A percentile compares a stretch with the other conserved stretches of the same genome.
Conservation (phyloP, 768 basidiomycete genomes). For the Cyathus striatus region DNA sequence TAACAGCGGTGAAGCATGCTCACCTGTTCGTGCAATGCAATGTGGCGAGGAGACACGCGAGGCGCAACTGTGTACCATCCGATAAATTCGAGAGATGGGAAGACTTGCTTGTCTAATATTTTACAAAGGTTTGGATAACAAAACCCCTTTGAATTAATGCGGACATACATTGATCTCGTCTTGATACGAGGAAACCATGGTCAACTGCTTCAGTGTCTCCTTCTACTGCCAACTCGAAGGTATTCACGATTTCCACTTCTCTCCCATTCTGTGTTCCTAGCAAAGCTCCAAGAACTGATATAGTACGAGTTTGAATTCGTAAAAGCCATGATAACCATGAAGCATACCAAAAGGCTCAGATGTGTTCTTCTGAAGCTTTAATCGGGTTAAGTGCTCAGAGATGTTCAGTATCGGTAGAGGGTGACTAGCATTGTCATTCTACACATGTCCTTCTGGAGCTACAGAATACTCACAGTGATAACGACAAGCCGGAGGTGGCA, state of each 20-base stretch:
- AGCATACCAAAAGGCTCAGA: constrained; percentile 59
- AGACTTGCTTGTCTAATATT: constrained; percentile 88
- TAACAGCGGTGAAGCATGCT: background rate
- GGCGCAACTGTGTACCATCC: constrained; percentile 94
- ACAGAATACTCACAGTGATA: constrained; percentile 56
- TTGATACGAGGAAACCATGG: constrained; percentile 72
- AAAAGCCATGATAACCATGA: constrained; percentile 2
- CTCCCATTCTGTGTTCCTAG: constrained; percentile 92
- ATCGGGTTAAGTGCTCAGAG: constrained; percentile 89
- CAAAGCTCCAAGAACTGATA: constrained; percentile 90
- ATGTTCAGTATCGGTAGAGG: constrained; percentile 95
- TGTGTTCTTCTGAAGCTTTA: constrained; percentile 66
- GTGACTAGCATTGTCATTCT: constrained; percentile 57
- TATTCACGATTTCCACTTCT: constrained; percentile 95
- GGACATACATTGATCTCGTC: constrained; percentile 84
- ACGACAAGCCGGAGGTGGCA: constrained; percentile 66
- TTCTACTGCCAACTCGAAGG: constrained; percentile 82
- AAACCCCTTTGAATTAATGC: too few relatives aligned
- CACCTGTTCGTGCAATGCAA: constrained; percentile 84
- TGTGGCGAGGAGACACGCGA: constrained; percentile 70
- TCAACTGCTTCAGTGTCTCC: constrained; percentile 61
- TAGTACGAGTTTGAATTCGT: background rate
- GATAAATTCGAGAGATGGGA: constrained; percentile 94
- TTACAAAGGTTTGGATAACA: constrained; percentile 5
- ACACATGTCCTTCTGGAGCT: background rate